Evolutionary conservation across 257 asterid species (phyloP).

Genomic region (Lycium ferocissimum): DNA sequence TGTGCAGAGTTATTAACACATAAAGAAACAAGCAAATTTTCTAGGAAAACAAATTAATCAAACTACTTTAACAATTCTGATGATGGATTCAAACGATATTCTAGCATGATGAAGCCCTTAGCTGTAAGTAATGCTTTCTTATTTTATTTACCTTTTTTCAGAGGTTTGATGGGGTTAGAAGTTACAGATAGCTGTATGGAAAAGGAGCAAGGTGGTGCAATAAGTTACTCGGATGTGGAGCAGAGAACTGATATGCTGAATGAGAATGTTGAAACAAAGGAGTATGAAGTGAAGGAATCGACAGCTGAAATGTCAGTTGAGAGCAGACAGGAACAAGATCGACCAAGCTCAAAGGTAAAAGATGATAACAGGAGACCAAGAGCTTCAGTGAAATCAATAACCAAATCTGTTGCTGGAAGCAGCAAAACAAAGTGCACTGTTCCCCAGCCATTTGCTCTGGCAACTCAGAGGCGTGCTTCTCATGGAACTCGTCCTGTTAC

Average conservation of each 20-base stretch:
- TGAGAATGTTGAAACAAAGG: constrained; percentile 52
- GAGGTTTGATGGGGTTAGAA: constrained; percentile 66
- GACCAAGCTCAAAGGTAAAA: constrained; percentile 36
- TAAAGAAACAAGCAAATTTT: not conserved
- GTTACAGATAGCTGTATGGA: constrained; percentile 60
- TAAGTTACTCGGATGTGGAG: constrained; percentile 46
- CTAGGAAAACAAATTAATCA: not conserved
- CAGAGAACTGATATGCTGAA: constrained; percentile 44
- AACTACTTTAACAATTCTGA: not conserved
- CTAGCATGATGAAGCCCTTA: not conserved
- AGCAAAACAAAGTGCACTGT: constrained; percentile 71
- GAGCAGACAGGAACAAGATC: constrained; percentile 43
- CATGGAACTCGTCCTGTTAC: constrained; percentile 58
- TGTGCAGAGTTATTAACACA: not conserved
- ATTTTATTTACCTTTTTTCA: not conserved
- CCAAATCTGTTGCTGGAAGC: constrained; percentile 53
- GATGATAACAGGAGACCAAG: constrained; percentile 47
- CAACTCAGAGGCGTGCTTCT: constrained; percentile 80
- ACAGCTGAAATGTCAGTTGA: constrained; percentile 50
- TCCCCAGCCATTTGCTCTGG: constrained; percentile 86
- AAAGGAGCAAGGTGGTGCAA: constrained; percentile 68
- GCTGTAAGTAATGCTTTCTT: not conserved
- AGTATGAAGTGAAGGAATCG: constrained; percentile 66
- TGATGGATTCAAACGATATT: not conserved
- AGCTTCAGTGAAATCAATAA: constrained; percentile 46